These are phyloP conservation scores for Periconia macrospinosa DNA, from an alignment of 2,329 filamentous ascomycete genomes.

Conservation along the genomic window DNA sequence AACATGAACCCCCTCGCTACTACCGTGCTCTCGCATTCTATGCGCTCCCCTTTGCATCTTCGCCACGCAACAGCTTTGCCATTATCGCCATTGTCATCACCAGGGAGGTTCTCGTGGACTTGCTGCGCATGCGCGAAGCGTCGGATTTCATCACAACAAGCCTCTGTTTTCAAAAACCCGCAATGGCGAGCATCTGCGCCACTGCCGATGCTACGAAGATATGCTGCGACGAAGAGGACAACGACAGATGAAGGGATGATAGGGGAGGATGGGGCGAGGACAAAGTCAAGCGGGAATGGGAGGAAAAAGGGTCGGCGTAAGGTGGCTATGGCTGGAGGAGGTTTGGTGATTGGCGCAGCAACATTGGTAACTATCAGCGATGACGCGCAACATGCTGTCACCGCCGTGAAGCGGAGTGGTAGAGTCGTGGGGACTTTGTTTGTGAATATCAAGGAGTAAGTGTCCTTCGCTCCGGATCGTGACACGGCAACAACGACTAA, in stretches of 20 bases:
- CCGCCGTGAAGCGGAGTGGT: conserved; percentile 74
- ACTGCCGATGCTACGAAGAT: not conserved
- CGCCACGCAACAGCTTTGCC: conserved; percentile 11
- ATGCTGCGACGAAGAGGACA: not conserved
- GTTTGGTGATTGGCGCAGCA: conserved; percentile 42
- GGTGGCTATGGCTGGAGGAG: conserved; percentile 30
- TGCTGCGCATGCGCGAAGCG: conserved; percentile 38
- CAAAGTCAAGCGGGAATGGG: conserved; percentile 7
- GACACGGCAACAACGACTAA: too few species aligned
- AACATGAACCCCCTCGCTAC: not conserved
- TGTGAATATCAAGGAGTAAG: conserved; percentile 87
- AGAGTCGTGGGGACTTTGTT: conserved; percentile 75
- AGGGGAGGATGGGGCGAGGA: conserved; percentile 10
- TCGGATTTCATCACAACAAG: conserved; percentile 5
- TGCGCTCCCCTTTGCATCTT: conserved; percentile 26
- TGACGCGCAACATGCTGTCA: conserved; percentile 75
- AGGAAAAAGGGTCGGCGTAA: conserved; percentile 28
- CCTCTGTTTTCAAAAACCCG: conserved; percentile 11
- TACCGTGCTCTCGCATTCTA: conserved; percentile 5
- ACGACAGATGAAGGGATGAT: not conserved
- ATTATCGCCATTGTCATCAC: not conserved
- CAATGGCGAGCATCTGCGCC: not conserved
- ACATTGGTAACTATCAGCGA: conserved; percentile 56
- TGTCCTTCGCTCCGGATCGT: conserved; percentile 11
- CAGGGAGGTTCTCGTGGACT: conserved; percentile 27